Evolutionary conservation across 176 grass and related monocot species (phyloP), one percentile per base, ranked within the genome.

Genomic region (Typha latifolia): DNA sequence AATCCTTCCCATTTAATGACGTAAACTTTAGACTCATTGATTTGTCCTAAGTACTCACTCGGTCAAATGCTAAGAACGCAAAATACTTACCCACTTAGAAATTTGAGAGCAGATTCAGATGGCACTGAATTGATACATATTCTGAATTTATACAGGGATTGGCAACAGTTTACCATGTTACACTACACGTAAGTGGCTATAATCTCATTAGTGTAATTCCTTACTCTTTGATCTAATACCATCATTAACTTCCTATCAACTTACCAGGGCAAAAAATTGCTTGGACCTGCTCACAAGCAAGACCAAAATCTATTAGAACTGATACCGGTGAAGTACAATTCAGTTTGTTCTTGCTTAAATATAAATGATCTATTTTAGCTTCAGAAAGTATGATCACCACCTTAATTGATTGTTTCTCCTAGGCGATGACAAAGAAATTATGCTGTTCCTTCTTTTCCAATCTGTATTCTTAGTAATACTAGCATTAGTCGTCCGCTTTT

Each of bases 221-320:
- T 59, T 59, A 11, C 16, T 12, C 66, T 34, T 69, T 67, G 49
- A 20, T 69, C 24, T 43, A 32, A 34, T 52, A 16, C 12, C 16
- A 34, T 7, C 66, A 26, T 48, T 68, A 21, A 74, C 16, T 47
- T 52, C 49, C 55, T 21, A 66, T 66, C 71, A 18, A 86, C 77
- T 72, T 64, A 55, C 32, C 26, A 91, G 88, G 77, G 23, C 69
- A 91, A 86, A 83, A 51, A 51, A 84, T 78, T 61, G 52, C 80
- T 74, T 89, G 69, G 77, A 82, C 77, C 26, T 91, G 87, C 22
- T 74, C 62, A 64, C 76, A 82, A 72, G 32, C 50, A 34, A 82
- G 81, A 79, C 15, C 64, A 15, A 74, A 72, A 65, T 79, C 86
- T 72, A 29, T 59, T 11, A 78, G 65, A 49, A 56, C 72, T 49